Conservation (phyloP, 768 basidiomycete species). For the Dentipellis sp. region DNA sequence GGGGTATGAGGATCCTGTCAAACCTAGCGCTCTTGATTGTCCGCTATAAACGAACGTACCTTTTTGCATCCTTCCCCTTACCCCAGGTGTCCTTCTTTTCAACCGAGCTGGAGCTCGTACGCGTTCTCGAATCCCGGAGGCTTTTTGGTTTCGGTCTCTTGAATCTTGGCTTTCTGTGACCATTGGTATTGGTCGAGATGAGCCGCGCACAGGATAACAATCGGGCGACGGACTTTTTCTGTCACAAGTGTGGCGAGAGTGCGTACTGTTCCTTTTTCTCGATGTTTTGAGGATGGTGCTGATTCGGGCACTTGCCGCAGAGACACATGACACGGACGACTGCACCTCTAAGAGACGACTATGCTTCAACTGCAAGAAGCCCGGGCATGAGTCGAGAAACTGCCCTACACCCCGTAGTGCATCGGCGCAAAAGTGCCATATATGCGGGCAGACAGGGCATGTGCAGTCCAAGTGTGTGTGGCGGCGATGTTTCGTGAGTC, state of each 20-base stretch:
- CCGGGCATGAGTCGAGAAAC: background rate
- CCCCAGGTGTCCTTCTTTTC: too few species aligned
- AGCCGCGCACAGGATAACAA: too few species aligned
- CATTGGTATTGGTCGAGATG: too few species aligned
- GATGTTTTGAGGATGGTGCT: background rate
- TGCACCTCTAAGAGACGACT: background rate
- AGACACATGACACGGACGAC: background rate
- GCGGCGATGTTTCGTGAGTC: background rate
- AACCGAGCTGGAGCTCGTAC: too few species aligned
- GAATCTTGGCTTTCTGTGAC: too few species aligned
- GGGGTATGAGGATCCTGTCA: too few species aligned
- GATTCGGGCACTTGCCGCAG: background rate
- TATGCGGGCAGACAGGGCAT: background rate
- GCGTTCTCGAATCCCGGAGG: too few species aligned
- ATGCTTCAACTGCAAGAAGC: background rate
- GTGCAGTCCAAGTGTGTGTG: background rate
- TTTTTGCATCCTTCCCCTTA: too few species aligned
- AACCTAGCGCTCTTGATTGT: too few species aligned
- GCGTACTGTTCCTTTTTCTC: background rate
- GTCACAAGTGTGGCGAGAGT: background rate
- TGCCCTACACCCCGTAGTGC: background rate
- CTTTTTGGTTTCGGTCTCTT: too few species aligned
- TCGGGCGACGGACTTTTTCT: background rate
- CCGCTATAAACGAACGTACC: too few species aligned
- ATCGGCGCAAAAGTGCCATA: background rate